These are phyloP conservation scores for Porodaedalea pini DNA, from an alignment of 1,284 basidiomycete genomes.

Conservation along the genomic window DNA sequence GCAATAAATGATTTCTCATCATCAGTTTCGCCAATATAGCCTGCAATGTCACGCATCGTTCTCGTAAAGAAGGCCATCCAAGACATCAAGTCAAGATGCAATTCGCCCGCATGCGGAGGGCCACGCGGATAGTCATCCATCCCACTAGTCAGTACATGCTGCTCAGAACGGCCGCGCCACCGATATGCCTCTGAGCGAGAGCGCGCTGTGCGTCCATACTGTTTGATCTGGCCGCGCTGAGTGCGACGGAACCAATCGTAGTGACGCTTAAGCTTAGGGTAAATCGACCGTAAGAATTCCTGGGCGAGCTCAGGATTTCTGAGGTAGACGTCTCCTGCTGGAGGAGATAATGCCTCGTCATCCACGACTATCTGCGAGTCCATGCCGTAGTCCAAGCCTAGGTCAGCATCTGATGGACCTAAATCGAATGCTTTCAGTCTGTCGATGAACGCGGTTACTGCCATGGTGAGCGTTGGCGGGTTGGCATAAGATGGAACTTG, in stretches of 20 bases:
- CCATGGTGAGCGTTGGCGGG: conserved; percentile 90
- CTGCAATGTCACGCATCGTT: conserved; percentile 85
- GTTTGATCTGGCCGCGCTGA: conserved; percentile 88
- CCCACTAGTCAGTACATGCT: conserved; percentile 88
- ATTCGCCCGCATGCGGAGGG: conserved; percentile 83
- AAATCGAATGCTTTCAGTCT: conserved; percentile 52
- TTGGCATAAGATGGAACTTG: conserved; percentile 94
- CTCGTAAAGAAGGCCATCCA: conserved; percentile 94
- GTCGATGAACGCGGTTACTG: conserved; percentile 81
- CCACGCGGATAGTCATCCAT: conserved; percentile 95
- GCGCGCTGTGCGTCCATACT: conserved; percentile 77
- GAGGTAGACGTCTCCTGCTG: conserved; percentile 46
- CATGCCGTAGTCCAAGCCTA: conserved; percentile 54
- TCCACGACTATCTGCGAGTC: conserved; percentile 44
- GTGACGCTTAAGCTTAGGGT: conserved; percentile 80
- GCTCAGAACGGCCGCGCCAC: conserved; percentile 87
- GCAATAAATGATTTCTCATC: conserved; percentile 73
- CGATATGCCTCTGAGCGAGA: conserved; percentile 88
- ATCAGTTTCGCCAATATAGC: conserved; percentile 78
- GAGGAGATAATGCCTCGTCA: conserved; percentile 23
- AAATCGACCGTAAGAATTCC: conserved; percentile 74
- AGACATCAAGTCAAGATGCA: conserved; percentile 88
- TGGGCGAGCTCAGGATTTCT: conserved; percentile 58
- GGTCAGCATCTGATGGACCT: conserved; percentile 53
- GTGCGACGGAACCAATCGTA: conserved; percentile 95